These are phyloP conservation scores for Cicer bijugum DNA, from an alignment of 306 rosid species.

Conservation along the genomic window DNA sequence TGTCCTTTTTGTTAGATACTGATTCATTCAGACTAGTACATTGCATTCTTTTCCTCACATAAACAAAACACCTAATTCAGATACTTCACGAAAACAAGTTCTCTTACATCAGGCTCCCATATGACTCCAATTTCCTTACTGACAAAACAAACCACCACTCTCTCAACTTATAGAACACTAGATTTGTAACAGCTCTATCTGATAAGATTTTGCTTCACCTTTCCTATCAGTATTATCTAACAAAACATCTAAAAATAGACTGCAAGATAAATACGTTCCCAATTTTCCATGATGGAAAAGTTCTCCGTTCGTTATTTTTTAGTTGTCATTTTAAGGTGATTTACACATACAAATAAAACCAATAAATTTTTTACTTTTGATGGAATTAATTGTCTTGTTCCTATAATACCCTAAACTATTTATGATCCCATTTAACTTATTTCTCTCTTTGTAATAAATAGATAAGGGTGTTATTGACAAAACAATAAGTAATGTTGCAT, in stretches of 20 bases:
- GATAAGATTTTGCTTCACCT: constrained; percentile 32
- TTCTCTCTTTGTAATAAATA: too few relatives aligned
- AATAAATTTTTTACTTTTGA: too few relatives aligned
- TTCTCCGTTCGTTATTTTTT: too few relatives aligned
- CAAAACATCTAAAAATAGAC: constrained; percentile 7
- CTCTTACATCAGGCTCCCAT: constrained; percentile 6
- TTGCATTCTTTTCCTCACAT: constrained; percentile 5
- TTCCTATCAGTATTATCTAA: constrained; percentile 13
- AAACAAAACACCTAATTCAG: background rate
- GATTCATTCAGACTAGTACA: constrained; percentile 27
- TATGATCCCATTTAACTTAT: too few relatives aligned
- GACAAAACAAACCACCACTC: constrained; percentile 18
- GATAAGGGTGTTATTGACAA: too few relatives aligned
- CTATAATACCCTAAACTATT: too few relatives aligned
- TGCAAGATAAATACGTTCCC: constrained; percentile 7
- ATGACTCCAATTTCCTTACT: constrained; percentile 18
- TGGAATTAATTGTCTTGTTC: too few relatives aligned
- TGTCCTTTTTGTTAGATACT: background rate
- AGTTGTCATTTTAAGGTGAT: too few relatives aligned
- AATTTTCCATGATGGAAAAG: too few relatives aligned
- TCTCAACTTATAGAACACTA: constrained; percentile 13
- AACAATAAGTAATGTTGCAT: too few relatives aligned
- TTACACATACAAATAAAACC: too few relatives aligned
- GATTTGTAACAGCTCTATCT: constrained; percentile 10
- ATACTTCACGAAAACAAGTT: constrained; percentile 4